Base-by-base conservation (phyloP, 495 filamentous ascomycete genomes). In the Acidiella bohemica region DNA sequence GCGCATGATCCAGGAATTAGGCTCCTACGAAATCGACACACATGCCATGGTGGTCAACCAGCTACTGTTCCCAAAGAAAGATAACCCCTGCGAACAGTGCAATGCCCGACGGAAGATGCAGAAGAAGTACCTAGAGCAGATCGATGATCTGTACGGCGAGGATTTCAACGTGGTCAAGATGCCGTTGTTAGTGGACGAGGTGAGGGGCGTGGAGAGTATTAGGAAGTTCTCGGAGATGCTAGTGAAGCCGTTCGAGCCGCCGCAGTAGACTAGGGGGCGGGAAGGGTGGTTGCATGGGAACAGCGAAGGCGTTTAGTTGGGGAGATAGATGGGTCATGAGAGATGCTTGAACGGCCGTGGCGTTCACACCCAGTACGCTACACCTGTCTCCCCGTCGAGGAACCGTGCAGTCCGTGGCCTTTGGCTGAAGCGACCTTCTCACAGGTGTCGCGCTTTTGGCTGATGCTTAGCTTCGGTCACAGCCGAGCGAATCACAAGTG, bases 41-140 rank as follows among this genome's bases (percentile, higher is more conserved):
- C 90, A 99, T 59, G 71, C 78, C 51, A 95, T 99, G 47, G 90
- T 99, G 13, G 90, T 99, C 56, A 99, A 99, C 61, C 90, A 99
- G 68, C 70, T 97, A 46, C 63, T 97, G 40, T 97, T 93, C 65
- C 90, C 90, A 12, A 84, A 82, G 60, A 70, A 79, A 45, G 80
- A 78, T 17, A 90, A 78, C 53, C 70, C 74, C 23, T 99, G 90
- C 60, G 84, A 93, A 34, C 90, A 99, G 65, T 99, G 90, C 61
- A 94, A 84, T 53, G 83, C 90, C 20, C 67, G 90, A 41, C 71
- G 88, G 53, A 86, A 86, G 66, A 99, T 99, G 90, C 90, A 99
- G 67, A 92, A 88, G 76, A 99, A 99, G 62, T 99, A 99, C 55
- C 66, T 99, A 17, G 88, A 94, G 53, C 90, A 99, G 67, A 96